phyloP scores from a whole-genome alignment of 805 yeast genomes.

The Yamadazyma nakazawae region DNA sequence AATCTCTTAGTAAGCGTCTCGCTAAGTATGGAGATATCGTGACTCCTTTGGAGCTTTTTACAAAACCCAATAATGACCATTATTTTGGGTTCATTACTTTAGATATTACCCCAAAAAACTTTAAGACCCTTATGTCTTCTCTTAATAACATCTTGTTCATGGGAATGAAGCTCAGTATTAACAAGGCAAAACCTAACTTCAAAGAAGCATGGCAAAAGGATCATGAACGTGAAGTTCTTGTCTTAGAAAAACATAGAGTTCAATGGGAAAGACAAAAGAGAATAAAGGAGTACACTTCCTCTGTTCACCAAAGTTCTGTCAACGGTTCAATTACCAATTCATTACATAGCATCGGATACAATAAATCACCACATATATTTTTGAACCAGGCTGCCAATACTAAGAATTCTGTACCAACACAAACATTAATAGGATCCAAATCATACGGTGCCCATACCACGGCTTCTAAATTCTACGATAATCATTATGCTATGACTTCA shows the following conservation, averaged over 20 bases:
- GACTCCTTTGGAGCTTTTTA: slow-evolving; percentile 47
- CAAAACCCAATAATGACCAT: slow-evolving; percentile 52
- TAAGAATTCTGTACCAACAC: slow-evolving; percentile 31
- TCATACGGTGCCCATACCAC: slow-evolving; percentile 39
- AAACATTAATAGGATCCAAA: slow-evolving; percentile 25
- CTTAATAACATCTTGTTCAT: slow-evolving; percentile 73
- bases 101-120: slow-evolving; percentile 44
- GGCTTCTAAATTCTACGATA: slow-evolving; percentile 19
- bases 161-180: slow-evolving; percentile 64
- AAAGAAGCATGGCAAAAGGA: slow-evolving; percentile 46
- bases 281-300: slow-evolving; percentile 40
- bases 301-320: slow-evolving; percentile 20
- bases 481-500: slow-evolving; percentile 25
- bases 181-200: slow-evolving; percentile 59
- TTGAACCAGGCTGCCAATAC: slow-evolving; percentile 31
- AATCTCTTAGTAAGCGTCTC: slow-evolving; percentile 54
- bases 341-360: slow-evolving; percentile 21
- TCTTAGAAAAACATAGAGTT: slow-evolving; percentile 16
- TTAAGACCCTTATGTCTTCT: slow-evolving; percentile 48
- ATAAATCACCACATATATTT: slow-evolving; percentile 33
- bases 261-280: slow-evolving; percentile 32
- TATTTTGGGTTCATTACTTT: slow-evolving; percentile 69
- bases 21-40: slow-evolving; percentile 57
- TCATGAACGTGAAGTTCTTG: slow-evolving; percentile 34
- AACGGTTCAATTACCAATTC: slow-evolving; percentile 16